Evolutionary conservation across 2,329 filamentous ascomycete species (phyloP).

Genomic region (Epichloe scottii): DNA sequence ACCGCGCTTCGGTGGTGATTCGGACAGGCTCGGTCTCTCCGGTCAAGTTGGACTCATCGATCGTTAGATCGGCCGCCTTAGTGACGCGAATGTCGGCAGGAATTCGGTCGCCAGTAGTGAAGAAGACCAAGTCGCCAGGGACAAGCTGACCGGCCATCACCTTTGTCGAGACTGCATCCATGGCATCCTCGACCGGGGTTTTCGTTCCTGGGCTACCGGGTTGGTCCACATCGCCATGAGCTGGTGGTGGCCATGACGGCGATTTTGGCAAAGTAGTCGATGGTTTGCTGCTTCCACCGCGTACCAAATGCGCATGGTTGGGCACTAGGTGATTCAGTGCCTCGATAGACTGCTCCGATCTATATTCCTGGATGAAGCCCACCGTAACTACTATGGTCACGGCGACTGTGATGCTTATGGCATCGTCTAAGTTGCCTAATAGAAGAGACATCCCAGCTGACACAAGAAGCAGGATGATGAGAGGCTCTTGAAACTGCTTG

Average conservation of each 20-base stretch:
- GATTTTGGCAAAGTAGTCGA: constrained; percentile 19
- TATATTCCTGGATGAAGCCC: constrained; percentile 93
- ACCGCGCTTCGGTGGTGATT: constrained; percentile 53
- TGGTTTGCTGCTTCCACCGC: constrained; percentile 35
- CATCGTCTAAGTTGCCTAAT: constrained; percentile 89
- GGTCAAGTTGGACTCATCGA: constrained; percentile 93
- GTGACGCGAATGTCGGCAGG: constrained; percentile 94
- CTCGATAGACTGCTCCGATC: constrained; percentile 94
- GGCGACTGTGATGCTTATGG: constrained; percentile 86
- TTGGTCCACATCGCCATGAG: constrained; percentile 33
- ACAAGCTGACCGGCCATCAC: constrained; percentile 82
- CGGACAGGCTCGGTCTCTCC: constrained; percentile 90
- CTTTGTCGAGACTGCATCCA: constrained; percentile 67
- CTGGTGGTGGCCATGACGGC: constrained; percentile 35
- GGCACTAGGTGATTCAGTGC: constrained; percentile 88
- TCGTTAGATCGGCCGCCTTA: constrained; percentile 75
- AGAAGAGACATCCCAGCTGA: constrained; percentile 82
- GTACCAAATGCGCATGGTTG: constrained; percentile 89
- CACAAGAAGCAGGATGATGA: constrained; percentile 82
- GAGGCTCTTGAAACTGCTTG: constrained; percentile 91
- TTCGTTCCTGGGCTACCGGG: constrained; percentile 30
- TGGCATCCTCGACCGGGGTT: constrained; percentile 47
- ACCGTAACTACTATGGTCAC: constrained; percentile 96
- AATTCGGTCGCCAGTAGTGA: constrained; percentile 91
- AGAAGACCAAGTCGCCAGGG: constrained; percentile 82